These are phyloP conservation scores for Pleurotus tuoliensis DNA, from an alignment of 768 basidiomycete species.

Conservation along the genomic window DNA sequence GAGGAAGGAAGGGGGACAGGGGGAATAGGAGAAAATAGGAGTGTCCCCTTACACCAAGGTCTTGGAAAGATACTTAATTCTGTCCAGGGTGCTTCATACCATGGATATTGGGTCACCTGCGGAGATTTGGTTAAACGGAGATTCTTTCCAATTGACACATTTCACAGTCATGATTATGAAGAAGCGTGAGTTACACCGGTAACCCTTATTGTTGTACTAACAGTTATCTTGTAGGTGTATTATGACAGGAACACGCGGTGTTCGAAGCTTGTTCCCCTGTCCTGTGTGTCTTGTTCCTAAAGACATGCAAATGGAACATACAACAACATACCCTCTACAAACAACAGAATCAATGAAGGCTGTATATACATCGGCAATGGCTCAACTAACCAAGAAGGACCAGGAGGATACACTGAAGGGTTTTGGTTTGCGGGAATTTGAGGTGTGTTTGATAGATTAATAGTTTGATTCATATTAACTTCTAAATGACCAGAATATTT, in stretches of 20 bases:
- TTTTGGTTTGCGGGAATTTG: slow-evolving; percentile 16
- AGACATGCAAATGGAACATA: slow-evolving; percentile 19
- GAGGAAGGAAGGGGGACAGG: no score
- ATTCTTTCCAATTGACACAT: slow-evolving; percentile 33
- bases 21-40: no score
- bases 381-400: neutral
- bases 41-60: no score
- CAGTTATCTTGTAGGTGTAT: slow-evolving; percentile 24
- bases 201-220: neutral
- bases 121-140: slow-evolving; percentile 20
- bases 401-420: slow-evolving; percentile 14
- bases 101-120: slow-evolving; percentile 20
- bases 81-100: slow-evolving; percentile 12
- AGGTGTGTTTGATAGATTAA: slow-evolving; percentile 15
- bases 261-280: slow-evolving; percentile 26
- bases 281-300: slow-evolving; percentile 32
- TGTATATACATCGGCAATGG: slow-evolving; percentile 11
- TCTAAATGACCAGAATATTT: slow-evolving; percentile 29
- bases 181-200: slow-evolving; percentile 32
- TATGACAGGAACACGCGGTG: slow-evolving; percentile 33
- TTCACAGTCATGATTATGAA: slow-evolving; percentile 39
- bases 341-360: slow-evolving; percentile 14
- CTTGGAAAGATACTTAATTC: slow-evolving; percentile 26
- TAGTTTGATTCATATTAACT: neutral
- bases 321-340: slow-evolving; percentile 10